A percentile compares a stretch with the other conserved stretches of the same genome.
These are phyloP conservation scores for Rubia peregrina DNA, from an alignment of 305 asterid species.

Conservation along the genomic window DNA sequence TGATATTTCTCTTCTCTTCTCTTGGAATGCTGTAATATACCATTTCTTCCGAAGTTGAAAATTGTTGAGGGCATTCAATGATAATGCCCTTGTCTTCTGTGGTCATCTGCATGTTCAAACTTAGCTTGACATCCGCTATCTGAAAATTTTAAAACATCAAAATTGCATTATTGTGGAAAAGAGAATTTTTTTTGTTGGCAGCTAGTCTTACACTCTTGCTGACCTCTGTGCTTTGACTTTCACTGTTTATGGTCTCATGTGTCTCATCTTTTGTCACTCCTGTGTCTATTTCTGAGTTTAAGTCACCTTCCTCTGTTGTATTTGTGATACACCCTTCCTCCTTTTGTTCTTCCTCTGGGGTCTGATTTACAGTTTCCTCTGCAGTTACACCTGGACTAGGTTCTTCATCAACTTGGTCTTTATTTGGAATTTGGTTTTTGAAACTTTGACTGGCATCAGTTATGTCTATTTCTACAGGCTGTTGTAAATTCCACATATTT, in stretches of 20 bases:
- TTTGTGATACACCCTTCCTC: slow-evolving; percentile 13
- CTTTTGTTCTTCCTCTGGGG: slow-evolving; percentile 16
- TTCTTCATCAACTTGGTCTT: slow-evolving; percentile 10
- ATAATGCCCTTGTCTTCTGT: background rate
- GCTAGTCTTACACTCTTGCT: too few species aligned
- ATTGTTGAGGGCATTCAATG: background rate
- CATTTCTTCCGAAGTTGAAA: background rate
- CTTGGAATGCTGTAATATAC: background rate
- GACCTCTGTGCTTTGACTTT: background rate
- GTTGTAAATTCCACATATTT: background rate
- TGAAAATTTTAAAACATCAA: background rate
- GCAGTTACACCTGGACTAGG: slow-evolving; percentile 14
- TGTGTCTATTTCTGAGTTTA: background rate
- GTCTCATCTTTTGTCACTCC: background rate
- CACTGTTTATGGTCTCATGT: background rate
- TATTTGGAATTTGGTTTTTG: slow-evolving; percentile 16
- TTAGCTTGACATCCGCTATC: background rate
- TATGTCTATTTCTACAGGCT: background rate
- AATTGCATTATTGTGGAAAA: background rate
- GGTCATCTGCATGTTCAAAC: background rate
- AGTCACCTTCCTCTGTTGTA: slow-evolving; percentile 10
- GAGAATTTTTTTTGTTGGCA: too few species aligned
- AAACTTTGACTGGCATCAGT: slow-evolving; percentile 15
- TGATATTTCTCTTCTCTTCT: background rate
- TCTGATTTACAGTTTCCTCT: slow-evolving; percentile 18